phyloP scores from a whole-genome alignment of 108 stramenopile genomes.

The Aurantiochytrium sp. region DNA sequence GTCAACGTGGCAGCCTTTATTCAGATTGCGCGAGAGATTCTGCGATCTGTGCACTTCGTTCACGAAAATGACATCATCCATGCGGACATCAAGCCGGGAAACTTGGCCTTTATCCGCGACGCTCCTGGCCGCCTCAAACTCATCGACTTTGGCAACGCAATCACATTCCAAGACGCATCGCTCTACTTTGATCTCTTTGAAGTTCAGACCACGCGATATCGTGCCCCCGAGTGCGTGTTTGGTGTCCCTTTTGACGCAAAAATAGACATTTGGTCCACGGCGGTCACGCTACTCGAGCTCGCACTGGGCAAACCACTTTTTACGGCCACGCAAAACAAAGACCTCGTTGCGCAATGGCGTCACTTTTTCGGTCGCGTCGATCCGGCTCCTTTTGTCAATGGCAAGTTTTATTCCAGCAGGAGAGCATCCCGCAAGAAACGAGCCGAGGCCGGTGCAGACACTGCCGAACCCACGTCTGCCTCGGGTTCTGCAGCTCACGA shows the following conservation, averaged over 20 bases:
- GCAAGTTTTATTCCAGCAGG: neutral
- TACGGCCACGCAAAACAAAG: neutral
- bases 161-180: neutral
- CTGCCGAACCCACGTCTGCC: neutral
- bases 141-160: constrained; percentile 8
- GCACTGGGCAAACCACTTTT: neutral
- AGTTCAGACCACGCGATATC: neutral
- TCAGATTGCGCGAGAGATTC: neutral
- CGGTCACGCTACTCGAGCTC: neutral
- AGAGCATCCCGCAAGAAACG: neutral
- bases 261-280: neutral
- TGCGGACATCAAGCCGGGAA: neutral
- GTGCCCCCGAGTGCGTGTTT: neutral
- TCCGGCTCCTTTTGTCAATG: neutral
- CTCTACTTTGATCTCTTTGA: neutral
- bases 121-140: neutral
- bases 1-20: neutral
- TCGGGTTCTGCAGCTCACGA: neutral
- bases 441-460: neutral
- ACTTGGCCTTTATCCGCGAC: neutral
- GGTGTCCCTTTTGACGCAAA: neutral
- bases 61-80: neutral
- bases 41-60: neutral
- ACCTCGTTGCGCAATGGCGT: neutral
- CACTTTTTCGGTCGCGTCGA: neutral